Evolutionary conservation across 2,329 filamentous ascomycete genomes (phyloP), one percentile per base, ranked within the genome.

Genomic region (Fusarium sterilihyphosum): DNA sequence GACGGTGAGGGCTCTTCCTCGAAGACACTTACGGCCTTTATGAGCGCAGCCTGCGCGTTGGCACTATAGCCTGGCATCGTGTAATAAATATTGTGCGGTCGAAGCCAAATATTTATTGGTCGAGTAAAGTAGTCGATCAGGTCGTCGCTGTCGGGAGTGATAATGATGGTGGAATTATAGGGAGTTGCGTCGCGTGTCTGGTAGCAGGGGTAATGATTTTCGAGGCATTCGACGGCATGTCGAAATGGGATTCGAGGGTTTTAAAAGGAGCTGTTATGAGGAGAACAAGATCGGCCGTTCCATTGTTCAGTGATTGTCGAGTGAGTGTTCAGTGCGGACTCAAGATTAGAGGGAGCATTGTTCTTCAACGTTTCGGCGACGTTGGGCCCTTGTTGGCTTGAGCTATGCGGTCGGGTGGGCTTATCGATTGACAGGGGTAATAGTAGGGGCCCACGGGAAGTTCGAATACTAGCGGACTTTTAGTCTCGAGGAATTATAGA

Each of bases 21-120:
- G 66, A 60, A 80, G 66, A 70, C 43, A 79, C 83, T 75, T 79
- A 90, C 87, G 83, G 89, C 90, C 82, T 87, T 86, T 58, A 91
- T 79, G 46, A 91, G 86, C 81, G 89, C 88, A 73, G 81, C 82
- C 83, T 89, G 87, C 80, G 86, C 85, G 74, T 82, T 81, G 59
- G 80, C 78, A 71, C 80, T 84, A 72, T 85, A 85, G 29, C 69
- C 50, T 29, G 84, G 82, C 84, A 85, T 85, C 54, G 63, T 74
- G 14, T 54, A 29, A 29, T 50, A 56, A 35, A 33, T 26, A 53
- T 53, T 24, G 31, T 63, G 65, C 38, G 57, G 65, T 67, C 57
- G 58, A 49, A 60, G 61, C 41, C 67, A 70, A 73, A 57, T 63
- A 17, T 43, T 46, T 61, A 22, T 46, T 46, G 38, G 49, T 62